Evolutionary conservation across 2,329 filamentous ascomycete genomes (phyloP), one percentile per base, ranked within the genome.

Genomic region (Trichoderma pleuroti): DNA sequence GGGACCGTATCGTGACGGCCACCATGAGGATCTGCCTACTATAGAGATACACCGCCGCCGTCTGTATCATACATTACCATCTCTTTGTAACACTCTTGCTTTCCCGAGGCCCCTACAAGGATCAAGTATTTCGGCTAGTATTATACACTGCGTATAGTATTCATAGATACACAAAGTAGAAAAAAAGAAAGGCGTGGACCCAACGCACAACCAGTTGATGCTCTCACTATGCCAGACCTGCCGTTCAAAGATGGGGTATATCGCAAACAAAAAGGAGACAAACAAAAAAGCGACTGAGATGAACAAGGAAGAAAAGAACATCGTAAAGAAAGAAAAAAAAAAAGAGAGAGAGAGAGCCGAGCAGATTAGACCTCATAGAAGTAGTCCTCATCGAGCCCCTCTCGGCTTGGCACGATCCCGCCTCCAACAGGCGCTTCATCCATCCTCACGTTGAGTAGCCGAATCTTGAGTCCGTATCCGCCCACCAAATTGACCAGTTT

Each of bases 401-500:
- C 92, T 67, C 96, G 85, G 76, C 90, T 92, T 4, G 96, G 95
- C 73, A 97, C 89, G 70, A 88, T 85, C 16, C 93, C 93, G 6
- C 90, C 89, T 52, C 92, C 92, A n/a, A 86, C 86, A 65, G 85
- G 85, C 7, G 85, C 86, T 64, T 88, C 92, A 79, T 98, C 93
- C 82, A 94, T 92, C 69, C 93, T 86, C 54, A 99, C 92, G 80
- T 98, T 99, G 76, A 99, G 84, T 78, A 99, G 82, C 52, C 96
- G 86, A 73, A 99, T 97, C 84, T 97, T 97, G 73, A 98, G 84
- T 5, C 96, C 94, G 78, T 97, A 98, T 75, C 97, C 92, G 77
- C 90, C 90, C 72, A 98, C 92, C 76, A 98, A 84, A 69, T 91
- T 90, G 68, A 98, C 91, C 72, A 98, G 84, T 80, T 96, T 97